These are phyloP conservation scores for Botrytis fabae DNA, from an alignment of 2,329 filamentous ascomycete genomes.

Conservation along the genomic window DNA sequence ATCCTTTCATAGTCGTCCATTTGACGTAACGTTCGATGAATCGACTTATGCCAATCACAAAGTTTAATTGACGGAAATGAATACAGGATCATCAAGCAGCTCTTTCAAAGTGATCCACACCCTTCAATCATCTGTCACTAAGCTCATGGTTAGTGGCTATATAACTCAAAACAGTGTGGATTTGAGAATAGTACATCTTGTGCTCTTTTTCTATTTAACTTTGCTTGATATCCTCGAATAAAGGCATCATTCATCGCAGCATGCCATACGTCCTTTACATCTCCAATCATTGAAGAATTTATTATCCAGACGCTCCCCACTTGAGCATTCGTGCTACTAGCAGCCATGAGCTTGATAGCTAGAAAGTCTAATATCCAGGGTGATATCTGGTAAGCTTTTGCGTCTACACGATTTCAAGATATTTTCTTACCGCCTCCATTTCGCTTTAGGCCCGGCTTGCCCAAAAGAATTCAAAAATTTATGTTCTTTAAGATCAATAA, in stretches of 20 bases:
- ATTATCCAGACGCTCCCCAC: not conserved
- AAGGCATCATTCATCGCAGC: not conserved
- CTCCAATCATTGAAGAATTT: not conserved
- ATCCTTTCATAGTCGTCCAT: not conserved
- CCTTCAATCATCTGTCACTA: not conserved
- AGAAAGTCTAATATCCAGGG: slow-evolving; percentile 16
- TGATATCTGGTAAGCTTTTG: slow-evolving; percentile 5
- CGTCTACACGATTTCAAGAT: not conserved
- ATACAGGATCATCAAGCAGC: not conserved
- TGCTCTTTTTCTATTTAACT: not conserved
- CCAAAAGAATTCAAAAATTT: slow-evolving; percentile 7
- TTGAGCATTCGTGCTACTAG: not conserved
- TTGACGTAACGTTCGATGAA: not conserved
- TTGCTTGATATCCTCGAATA: not conserved
- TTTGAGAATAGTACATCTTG: not conserved
- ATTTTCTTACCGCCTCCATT: not conserved
- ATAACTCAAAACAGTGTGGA: not conserved
- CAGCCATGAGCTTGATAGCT: not conserved
- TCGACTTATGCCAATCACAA: not conserved
- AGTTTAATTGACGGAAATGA: not conserved
- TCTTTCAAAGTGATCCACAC: not conserved
- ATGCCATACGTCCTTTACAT: not conserved
- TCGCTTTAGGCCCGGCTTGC: not conserved
- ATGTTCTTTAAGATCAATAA: slow-evolving; percentile 14
- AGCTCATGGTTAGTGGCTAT: not conserved